These are phyloP conservation scores for Piper longum DNA, from an alignment of 164 flowering plant species.

Conservation along the genomic window DNA sequence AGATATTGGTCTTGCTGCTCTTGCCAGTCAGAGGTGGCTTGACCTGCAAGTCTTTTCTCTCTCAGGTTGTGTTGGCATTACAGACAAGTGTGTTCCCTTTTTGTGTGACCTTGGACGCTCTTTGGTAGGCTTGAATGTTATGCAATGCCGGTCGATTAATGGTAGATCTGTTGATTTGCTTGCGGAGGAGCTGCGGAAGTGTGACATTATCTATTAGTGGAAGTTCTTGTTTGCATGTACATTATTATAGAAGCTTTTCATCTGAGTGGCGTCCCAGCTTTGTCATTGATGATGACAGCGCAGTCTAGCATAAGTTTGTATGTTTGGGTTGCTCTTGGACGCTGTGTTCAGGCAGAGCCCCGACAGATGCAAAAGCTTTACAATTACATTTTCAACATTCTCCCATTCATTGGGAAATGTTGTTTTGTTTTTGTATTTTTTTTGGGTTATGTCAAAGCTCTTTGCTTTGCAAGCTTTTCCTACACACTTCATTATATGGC, in stretches of 20 bases:
- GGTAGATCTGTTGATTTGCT: conserved; percentile 35
- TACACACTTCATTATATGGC: conserved; percentile 2
- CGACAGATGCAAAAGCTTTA: conserved; percentile 8
- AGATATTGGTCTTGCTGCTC: conserved; percentile 40
- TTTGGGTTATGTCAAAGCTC: conserved; percentile 6
- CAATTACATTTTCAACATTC: conserved; percentile 5
- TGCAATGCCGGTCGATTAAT: conserved; percentile 44
- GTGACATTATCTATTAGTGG: conserved; percentile 52
- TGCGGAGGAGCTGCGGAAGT: conserved; percentile 40
- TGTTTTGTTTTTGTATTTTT: conserved; percentile 3
- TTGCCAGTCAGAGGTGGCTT: conserved; percentile 29
- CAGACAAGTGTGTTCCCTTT: conserved; percentile 37
- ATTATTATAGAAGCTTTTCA: background rate
- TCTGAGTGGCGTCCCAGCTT: background rate
- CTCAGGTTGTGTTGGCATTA: conserved; percentile 45
- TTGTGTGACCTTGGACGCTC: conserved; percentile 36
- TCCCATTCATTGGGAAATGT: background rate
- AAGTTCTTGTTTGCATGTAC: background rate
- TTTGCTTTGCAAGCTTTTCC: conserved; percentile 8
- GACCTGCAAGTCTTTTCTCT: conserved; percentile 47
- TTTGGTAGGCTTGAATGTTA: conserved; percentile 59
- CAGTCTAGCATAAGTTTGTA: background rate
- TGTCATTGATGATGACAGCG: background rate
- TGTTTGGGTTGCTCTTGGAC: conserved; percentile 10
- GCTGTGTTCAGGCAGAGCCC: conserved; percentile 12